Conservation (phyloP, 306 rosid genomes). For the Inga leiocalycina region DNA sequence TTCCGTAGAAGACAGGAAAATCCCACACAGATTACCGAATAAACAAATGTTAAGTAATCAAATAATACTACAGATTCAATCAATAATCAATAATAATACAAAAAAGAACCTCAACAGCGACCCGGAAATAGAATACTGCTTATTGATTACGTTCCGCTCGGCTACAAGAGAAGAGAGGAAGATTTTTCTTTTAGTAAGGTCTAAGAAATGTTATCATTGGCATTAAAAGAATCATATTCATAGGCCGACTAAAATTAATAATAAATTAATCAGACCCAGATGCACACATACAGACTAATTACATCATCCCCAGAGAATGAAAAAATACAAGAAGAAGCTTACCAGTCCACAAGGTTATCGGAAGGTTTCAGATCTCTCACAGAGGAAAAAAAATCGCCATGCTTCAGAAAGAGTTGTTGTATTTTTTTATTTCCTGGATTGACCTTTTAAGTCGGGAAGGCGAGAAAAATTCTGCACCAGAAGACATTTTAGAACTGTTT, state of each 20-base stretch:
- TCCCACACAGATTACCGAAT: conserved; percentile 40
- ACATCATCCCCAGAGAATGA: conserved; percentile 12
- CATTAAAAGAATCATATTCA: conserved; percentile 31
- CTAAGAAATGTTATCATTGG: conserved; percentile 9
- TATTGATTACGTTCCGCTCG: conserved; percentile 35
- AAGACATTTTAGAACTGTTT: neutral
- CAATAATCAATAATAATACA: neutral
- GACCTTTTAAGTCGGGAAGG: conserved; percentile 2
- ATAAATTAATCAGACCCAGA: conserved; percentile 34
- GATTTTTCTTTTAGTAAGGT: neutral
- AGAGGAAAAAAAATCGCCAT: neutral
- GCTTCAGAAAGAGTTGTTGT: conserved; percentile 14
- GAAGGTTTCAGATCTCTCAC: conserved; percentile 28
- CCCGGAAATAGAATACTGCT: neutral
- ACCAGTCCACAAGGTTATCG: conserved; percentile 30
- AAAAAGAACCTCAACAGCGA: conserved; percentile 23
- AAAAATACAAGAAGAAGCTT: conserved; percentile 17
- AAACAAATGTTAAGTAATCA: conserved; percentile 33
- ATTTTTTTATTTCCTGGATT: neutral
- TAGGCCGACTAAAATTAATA: conserved; percentile 28
- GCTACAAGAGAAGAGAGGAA: conserved; percentile 12
- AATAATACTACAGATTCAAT: conserved; percentile 14
- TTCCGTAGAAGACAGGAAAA: conserved; percentile 74
- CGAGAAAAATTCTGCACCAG: conserved; percentile 31
- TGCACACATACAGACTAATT: conserved; percentile 20